Percentiles rank a stretch among this genome's conserved stretches.
Evolutionary conservation across 441 rosid genomes (phyloP).

Genomic region (Euphorbia schlechtendalii): DNA sequence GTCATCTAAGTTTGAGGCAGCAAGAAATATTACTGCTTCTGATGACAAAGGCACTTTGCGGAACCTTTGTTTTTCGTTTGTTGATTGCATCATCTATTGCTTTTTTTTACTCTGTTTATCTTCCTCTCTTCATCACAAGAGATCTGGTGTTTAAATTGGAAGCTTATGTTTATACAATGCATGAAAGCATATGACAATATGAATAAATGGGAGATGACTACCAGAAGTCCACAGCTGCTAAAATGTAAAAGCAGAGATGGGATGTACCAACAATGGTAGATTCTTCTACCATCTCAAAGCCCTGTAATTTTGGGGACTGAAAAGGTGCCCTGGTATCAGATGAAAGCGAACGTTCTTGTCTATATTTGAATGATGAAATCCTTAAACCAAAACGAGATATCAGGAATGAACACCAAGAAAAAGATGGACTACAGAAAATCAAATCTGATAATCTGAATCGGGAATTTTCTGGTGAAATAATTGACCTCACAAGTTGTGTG

Average conservation of each 20-base stretch:
- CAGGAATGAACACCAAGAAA: slow-evolving; percentile 25
- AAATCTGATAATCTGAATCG: slow-evolving; percentile 30
- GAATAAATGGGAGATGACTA: too few relatives aligned
- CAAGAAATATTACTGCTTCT: not conserved
- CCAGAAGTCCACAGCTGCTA: too few relatives aligned
- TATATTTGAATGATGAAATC: slow-evolving; percentile 28
- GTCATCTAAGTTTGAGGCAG: too few relatives aligned
- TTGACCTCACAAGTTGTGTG: slow-evolving; percentile 34
- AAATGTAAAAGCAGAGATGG: slow-evolving; percentile 27
- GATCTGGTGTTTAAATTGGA: slow-evolving; percentile 5
- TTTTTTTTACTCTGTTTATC: not conserved
- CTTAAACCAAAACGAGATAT: slow-evolving; percentile 29
- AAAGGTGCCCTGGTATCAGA: slow-evolving; percentile 21
- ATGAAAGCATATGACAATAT: slow-evolving; percentile 7
- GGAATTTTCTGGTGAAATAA: slow-evolving; percentile 52
- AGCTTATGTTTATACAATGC: slow-evolving; percentile 2
- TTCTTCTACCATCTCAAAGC: slow-evolving; percentile 22
- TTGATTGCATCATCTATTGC: not conserved
- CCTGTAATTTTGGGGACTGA: slow-evolving; percentile 20
- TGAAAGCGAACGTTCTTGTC: slow-evolving; percentile 24
- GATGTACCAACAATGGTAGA: slow-evolving; percentile 26
- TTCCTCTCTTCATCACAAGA: not conserved
- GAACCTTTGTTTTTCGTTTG: not conserved
- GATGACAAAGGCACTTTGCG: not conserved
- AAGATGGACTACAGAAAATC: slow-evolving; percentile 26